Evolutionary conservation across 2,329 filamentous ascomycete species (phyloP).

Genomic region (Zymoseptoria tritici): DNA sequence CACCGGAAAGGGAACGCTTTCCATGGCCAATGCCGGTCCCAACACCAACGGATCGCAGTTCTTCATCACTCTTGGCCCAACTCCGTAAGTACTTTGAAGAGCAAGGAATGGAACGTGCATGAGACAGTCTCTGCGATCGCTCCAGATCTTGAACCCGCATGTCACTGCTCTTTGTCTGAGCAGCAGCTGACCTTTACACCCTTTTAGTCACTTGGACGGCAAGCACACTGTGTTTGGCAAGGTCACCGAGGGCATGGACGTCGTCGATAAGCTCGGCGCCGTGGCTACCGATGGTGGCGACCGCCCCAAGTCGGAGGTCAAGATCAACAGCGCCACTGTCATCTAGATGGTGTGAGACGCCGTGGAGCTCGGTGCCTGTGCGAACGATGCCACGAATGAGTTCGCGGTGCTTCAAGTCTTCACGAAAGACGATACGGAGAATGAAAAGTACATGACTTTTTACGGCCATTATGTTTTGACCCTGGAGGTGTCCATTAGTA

Average conservation of each 20-base stretch:
- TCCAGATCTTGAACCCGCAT: conserved; percentile 53
- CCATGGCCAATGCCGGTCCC: conserved; percentile 90
- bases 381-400: background rate
- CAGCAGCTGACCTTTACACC: conserved; percentile 75
- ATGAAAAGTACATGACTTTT: background rate
- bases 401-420: background rate
- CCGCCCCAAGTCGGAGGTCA: conserved; percentile 70
- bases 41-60: conserved; percentile 94
- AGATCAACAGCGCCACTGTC: conserved; percentile 46
- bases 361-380: background rate
- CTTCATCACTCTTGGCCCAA: conserved; percentile 64
- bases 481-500: background rate
- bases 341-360: conserved; percentile 8
- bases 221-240: conserved; percentile 96
- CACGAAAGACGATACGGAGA: background rate
- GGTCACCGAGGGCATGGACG: conserved; percentile 81
- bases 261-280: conserved; percentile 81
- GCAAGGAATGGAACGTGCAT: background rate
- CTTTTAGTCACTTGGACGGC: conserved; percentile 66
- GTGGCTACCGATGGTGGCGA: conserved; percentile 77
- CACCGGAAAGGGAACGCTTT: conserved; percentile 69
- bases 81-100: background rate
- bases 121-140: background rate
- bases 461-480: background rate
- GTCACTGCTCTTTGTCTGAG: conserved; percentile 47